These are phyloP conservation scores for Phytophthora multivora DNA, from an alignment of 352 stramenopile genomes.

Conservation along the genomic window DNA sequence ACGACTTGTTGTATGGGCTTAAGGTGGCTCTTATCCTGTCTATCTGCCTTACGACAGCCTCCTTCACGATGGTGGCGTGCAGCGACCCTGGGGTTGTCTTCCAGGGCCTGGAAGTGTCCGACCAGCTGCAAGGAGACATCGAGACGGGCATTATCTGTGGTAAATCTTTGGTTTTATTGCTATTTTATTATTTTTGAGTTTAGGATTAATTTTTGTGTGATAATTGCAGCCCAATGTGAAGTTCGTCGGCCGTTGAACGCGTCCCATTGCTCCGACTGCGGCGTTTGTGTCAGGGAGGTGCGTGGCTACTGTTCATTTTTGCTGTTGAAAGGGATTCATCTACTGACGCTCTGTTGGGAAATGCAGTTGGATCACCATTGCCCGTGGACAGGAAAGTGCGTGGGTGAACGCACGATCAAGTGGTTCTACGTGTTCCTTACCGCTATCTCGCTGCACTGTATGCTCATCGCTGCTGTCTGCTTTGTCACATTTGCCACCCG, in stretches of 20 bases:
- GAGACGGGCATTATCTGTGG: constrained; percentile 72
- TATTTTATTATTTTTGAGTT: too few species aligned
- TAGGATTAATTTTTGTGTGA: too few species aligned
- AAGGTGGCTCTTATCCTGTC: constrained; percentile 56
- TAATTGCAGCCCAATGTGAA: constrained; percentile 68
- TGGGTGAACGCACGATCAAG: constrained; percentile 79
- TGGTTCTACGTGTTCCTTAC: constrained; percentile 86
- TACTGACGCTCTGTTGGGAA: neutral
- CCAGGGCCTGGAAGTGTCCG: constrained; percentile 38
- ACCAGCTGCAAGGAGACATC: constrained; percentile 33
- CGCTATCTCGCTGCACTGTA: constrained; percentile 69
- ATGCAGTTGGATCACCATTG: constrained; percentile 91
- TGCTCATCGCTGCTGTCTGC: constrained; percentile 51
- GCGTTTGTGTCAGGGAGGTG: constrained; percentile 73
- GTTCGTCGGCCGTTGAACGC: constrained; percentile 68
- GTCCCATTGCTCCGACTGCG: constrained; percentile 83
- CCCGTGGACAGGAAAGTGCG: constrained; percentile 92
- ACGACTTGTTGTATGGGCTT: constrained; percentile 44
- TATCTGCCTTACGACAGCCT: constrained; percentile 61
- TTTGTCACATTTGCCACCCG: constrained; percentile 40
- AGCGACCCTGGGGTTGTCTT: constrained; percentile 79
- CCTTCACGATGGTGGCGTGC: constrained; percentile 80
- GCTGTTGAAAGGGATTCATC: too few species aligned
- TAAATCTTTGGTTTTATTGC: constrained; percentile 10
- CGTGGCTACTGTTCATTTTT: neutral